These are phyloP conservation scores for Pythium volutum DNA, from an alignment of 352 stramenopile genomes.

Conservation along the genomic window DNA sequence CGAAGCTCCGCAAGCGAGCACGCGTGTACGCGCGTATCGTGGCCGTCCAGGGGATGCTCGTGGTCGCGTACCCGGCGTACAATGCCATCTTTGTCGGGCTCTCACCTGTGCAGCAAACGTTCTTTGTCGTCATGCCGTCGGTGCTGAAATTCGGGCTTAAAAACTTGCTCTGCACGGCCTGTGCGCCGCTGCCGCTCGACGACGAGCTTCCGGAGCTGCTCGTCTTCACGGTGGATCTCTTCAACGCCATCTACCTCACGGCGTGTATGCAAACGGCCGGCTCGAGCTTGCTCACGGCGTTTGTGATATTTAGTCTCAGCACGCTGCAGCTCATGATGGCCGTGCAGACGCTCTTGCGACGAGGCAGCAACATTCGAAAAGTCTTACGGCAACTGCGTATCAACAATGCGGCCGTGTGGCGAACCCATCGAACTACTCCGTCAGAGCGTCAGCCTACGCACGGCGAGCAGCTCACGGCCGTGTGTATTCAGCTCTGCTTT, in stretches of 20 bases:
- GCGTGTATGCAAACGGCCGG: conserved; percentile 34
- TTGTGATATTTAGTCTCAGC: conserved; percentile 13
- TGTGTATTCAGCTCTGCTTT: conserved; percentile 14
- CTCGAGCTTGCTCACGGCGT: conserved; percentile 13
- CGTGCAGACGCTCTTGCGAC: conserved; percentile 6
- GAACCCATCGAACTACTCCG: not conserved
- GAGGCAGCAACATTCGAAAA: conserved; percentile 2
- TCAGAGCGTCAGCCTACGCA: not conserved
- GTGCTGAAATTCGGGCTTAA: conserved; percentile 27
- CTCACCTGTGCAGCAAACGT: conserved; percentile 11
- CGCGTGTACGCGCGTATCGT: conserved; percentile 16
- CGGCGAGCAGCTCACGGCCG: conserved; percentile 10
- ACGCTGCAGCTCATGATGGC: conserved; percentile 15
- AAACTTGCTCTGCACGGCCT: conserved; percentile 19
- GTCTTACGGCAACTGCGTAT: not conserved
- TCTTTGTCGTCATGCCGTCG: conserved; percentile 23
- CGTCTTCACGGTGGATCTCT: conserved; percentile 42
- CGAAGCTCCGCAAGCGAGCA: not conserved
- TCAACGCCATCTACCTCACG: conserved; percentile 38
- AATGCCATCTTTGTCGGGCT: conserved; percentile 25
- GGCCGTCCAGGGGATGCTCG: conserved; percentile 14
- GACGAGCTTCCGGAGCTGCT: conserved; percentile 35
- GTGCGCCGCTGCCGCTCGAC: conserved; percentile 22
- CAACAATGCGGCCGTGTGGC: not conserved
- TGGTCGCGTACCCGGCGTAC: conserved; percentile 21